A percentile compares a stretch with the other conserved stretches of the same genome.
Evolutionary conservation across 441 rosid genomes (phyloP).

Genomic region (Corymbia citriodora): DNA sequence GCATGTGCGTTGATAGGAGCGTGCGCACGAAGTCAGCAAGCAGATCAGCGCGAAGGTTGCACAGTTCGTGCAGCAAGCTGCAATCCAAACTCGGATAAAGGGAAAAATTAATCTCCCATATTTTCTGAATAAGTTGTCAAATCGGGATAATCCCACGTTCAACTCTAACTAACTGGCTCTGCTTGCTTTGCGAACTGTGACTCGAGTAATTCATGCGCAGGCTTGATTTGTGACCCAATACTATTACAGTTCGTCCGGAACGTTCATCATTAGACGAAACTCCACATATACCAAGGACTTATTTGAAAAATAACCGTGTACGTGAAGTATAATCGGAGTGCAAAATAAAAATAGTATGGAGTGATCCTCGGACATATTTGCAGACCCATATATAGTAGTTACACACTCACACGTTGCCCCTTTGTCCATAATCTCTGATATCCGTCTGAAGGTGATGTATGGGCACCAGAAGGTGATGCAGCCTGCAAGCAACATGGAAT

Average conservation of each 20-base stretch:
- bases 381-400: not conserved
- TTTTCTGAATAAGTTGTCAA: not conserved
- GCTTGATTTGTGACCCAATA: not conserved
- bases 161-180: not conserved
- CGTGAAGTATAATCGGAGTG: not conserved
- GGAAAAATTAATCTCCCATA: not conserved
- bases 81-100: not conserved
- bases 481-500: not conserved
- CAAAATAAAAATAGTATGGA: not conserved
- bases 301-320: not conserved
- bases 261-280: not conserved
- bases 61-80: constrained; percentile 29
- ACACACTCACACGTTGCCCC: constrained; percentile 12
- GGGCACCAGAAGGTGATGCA: constrained; percentile 15
- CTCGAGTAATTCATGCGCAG: not conserved
- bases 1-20: not conserved
- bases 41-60: constrained; percentile 29
- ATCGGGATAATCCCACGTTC: not conserved
- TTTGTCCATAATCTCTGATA: constrained; percentile 6
- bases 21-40: constrained; percentile 32
- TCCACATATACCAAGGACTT: not conserved
- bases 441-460: constrained; percentile 9
- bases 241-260: not conserved
- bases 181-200: not conserved
- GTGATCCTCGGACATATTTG: not conserved